phyloP scores from a whole-genome alignment of 1,139 yeast species.

The Zygotorulaspora mrakii region DNA sequence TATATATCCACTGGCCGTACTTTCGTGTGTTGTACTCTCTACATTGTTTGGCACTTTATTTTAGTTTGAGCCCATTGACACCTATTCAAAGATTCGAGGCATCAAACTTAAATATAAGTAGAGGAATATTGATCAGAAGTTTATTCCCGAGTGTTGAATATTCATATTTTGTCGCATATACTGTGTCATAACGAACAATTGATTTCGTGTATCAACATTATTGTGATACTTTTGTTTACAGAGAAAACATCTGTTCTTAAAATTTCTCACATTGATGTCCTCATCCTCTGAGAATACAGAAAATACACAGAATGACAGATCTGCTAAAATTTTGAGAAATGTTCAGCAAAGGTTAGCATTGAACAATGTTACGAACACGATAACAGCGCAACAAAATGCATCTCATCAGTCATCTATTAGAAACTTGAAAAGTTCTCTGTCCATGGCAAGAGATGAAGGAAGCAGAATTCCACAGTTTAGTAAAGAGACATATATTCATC shows the following conservation, averaged over 20 bases:
- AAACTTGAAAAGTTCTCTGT: constrained; percentile 22
- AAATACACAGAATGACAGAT: constrained; percentile 26
- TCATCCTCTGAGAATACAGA: constrained; percentile 23
- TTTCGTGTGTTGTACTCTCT: neutral
- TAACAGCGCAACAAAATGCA: constrained; percentile 27
- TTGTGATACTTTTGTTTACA: neutral
- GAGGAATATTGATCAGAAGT: neutral
- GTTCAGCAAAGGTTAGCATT: constrained; percentile 33
- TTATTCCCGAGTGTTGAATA: neutral
- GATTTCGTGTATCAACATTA: neutral
- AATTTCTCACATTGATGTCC: constrained; percentile 12
- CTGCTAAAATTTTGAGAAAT: constrained; percentile 27
- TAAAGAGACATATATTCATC: constrained; percentile 17
- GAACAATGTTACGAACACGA: constrained; percentile 36
- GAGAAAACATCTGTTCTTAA: neutral
- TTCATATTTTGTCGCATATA: too few relatives aligned
- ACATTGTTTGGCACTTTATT: neutral
- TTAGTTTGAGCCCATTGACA: neutral
- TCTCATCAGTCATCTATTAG: constrained; percentile 17
- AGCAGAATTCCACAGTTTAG: constrained; percentile 19
- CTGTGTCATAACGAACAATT: too few relatives aligned
- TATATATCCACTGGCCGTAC: neutral
- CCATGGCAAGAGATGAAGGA: constrained; percentile 18
- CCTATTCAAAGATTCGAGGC: neutral
- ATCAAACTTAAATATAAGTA: neutral